A percentile compares a stretch with the other conserved stretches of the same genome.
Conservation (phyloP, 2,329 filamentous ascomycete genomes). For the Pseudogymnoascus sp. region DNA sequence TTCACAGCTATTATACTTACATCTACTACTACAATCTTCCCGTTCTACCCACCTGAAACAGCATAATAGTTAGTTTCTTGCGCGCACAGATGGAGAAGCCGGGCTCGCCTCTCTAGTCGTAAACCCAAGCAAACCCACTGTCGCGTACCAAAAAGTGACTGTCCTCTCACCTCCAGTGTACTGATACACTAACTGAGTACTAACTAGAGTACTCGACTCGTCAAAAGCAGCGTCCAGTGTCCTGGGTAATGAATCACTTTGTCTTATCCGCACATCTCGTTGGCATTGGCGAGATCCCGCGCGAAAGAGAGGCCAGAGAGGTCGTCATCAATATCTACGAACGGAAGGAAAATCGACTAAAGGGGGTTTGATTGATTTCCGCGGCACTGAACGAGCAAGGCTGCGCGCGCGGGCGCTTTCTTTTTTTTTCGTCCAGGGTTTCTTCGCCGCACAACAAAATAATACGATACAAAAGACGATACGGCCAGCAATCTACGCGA, state of each 20-base stretch:
- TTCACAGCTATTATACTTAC: neutral
- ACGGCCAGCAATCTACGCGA: neutral
- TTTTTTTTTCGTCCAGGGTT: neutral
- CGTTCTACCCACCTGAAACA: neutral
- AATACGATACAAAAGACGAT: neutral
- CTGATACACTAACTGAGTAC: slow-evolving; percentile 1
- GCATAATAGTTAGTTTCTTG: neutral
- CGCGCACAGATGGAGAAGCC: neutral
- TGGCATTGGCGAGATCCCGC: neutral
- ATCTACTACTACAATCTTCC: neutral
- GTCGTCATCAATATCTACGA: neutral
- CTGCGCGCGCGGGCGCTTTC: neutral
- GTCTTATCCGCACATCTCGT: neutral
- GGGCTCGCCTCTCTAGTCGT: neutral
- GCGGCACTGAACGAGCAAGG: neutral
- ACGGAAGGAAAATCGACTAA: neutral
- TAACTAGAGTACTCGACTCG: too few species aligned
- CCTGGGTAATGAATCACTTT: slow-evolving; percentile 3
- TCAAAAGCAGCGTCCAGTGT: neutral
- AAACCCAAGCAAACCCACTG: neutral
- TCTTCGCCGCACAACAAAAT: neutral
- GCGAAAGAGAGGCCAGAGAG: neutral
- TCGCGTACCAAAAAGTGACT: neutral
- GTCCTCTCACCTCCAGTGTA: neutral
- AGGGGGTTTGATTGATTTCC: neutral